phyloP scores from a whole-genome alignment of 495 filamentous ascomycete genomes.

The Penicillium steckii region DNA sequence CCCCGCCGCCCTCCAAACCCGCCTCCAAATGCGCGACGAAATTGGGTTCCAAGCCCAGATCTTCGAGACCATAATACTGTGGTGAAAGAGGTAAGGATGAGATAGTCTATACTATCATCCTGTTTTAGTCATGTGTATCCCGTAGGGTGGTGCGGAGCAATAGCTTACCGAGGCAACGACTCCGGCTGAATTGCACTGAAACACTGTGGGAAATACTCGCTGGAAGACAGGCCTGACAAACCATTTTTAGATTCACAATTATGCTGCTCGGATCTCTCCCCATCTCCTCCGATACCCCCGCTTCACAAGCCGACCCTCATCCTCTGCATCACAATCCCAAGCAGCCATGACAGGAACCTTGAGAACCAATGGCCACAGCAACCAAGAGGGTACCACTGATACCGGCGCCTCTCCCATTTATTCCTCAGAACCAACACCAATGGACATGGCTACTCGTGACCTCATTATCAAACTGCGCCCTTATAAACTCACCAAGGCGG shows the following conservation, averaged over 20 bases:
- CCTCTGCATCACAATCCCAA: constrained; percentile 28
- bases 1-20: constrained; percentile 42
- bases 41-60: constrained; percentile 45
- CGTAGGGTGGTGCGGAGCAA: too few species aligned
- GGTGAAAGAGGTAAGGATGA: constrained; percentile 48
- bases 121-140: too few species aligned
- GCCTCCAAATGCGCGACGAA: constrained; percentile 33
- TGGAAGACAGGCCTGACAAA: too few species aligned
- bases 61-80: constrained; percentile 50
- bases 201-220: too few species aligned
- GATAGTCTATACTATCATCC: too few species aligned
- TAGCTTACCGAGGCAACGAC: too few species aligned
- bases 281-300: constrained; percentile 38
- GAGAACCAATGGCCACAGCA: constrained; percentile 15
- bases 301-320: constrained; percentile 22
- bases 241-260: constrained; percentile 42
- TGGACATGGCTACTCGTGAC: constrained; percentile 37
- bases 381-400: constrained; percentile 16
- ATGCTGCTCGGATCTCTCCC: constrained; percentile 39
- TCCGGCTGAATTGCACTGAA: background rate
- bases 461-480: constrained; percentile 43
- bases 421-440: constrained; percentile 25
- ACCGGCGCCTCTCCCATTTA: background rate
- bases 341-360: constrained; percentile 26
- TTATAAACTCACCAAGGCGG: constrained; percentile 58